These are phyloP conservation scores for Pseudocercospora fuligena DNA, from an alignment of 2,329 filamentous ascomycete genomes.

Conservation along the genomic window DNA sequence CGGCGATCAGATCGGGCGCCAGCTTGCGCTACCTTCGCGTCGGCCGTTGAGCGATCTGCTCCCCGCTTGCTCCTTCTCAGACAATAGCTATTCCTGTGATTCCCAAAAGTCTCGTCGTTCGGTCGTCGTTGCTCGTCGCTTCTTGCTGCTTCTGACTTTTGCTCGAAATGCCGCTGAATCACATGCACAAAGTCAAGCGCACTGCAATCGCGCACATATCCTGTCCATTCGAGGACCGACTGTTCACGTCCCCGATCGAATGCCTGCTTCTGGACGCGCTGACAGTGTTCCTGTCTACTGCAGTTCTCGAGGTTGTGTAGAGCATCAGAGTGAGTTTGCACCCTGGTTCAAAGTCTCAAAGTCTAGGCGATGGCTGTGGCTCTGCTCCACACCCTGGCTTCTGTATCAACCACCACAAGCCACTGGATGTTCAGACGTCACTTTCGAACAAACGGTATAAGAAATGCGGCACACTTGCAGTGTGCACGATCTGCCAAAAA, in stretches of 20 bases:
- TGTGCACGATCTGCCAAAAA: neutral
- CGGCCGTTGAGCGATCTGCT: slow-evolving; percentile 1
- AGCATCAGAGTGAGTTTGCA: neutral
- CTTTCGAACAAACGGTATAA: neutral
- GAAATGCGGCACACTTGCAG: neutral
- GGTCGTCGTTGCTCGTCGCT: neutral
- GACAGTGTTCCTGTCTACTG: neutral
- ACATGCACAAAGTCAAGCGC: neutral
- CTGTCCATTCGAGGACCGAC: neutral
- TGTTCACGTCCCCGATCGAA: neutral
- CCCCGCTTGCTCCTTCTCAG: neutral
- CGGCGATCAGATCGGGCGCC: slow-evolving; percentile 14
- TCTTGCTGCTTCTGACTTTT: neutral
- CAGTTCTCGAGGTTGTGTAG: neutral
- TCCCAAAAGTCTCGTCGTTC: neutral
- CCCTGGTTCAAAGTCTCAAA: neutral
- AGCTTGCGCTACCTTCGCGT: slow-evolving; percentile 1
- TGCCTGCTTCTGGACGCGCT: neutral
- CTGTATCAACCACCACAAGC: neutral
- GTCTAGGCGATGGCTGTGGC: neutral
- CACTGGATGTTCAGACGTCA: neutral
- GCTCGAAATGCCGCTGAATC: neutral
- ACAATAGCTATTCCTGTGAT: neutral
- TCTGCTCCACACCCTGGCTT: neutral
- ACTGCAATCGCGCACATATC: neutral